These are phyloP conservation scores for Phialocephala subalpina DNA, from an alignment of 2,329 filamentous ascomycete genomes.

Conservation along the genomic window DNA sequence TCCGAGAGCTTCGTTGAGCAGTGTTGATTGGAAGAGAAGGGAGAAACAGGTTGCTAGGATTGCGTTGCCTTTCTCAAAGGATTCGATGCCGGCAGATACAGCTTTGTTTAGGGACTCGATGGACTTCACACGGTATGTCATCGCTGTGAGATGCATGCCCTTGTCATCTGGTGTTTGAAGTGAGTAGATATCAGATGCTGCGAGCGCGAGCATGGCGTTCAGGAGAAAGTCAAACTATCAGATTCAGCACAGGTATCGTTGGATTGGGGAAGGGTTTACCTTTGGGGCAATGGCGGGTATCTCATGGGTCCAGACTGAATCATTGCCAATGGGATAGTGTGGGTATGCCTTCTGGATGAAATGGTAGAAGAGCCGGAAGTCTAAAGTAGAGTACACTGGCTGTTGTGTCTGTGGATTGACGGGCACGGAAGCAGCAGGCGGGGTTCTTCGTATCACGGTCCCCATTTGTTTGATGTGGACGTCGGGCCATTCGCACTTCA, in stretches of 20 bases:
- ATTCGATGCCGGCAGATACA: slow-evolving; percentile 47
- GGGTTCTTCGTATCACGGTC: slow-evolving; percentile 28
- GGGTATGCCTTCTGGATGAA: slow-evolving; percentile 69
- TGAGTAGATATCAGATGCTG: slow-evolving; percentile 66
- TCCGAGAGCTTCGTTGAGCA: slow-evolving; percentile 63
- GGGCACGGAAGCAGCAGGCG: slow-evolving; percentile 6
- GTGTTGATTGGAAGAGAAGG: slow-evolving; percentile 65
- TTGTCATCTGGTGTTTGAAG: slow-evolving; percentile 49
- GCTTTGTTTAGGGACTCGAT: slow-evolving; percentile 58
- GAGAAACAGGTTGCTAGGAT: slow-evolving; percentile 67
- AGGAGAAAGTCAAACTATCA: slow-evolving; percentile 71
- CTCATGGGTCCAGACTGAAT: slow-evolving; percentile 72
- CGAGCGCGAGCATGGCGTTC: slow-evolving; percentile 73
- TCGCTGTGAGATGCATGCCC: slow-evolving; percentile 55
- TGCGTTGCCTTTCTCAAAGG: slow-evolving; percentile 64
- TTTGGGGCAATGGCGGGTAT: slow-evolving; percentile 72
- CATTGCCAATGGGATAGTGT: slow-evolving; percentile 70
- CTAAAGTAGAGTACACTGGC: slow-evolving; percentile 65
- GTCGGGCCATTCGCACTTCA: slow-evolving; percentile 70
- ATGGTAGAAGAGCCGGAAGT: slow-evolving; percentile 75
- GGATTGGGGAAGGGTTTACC: slow-evolving; percentile 49
- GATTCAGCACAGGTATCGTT: slow-evolving; percentile 1
- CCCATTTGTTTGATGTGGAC: slow-evolving; percentile 57
- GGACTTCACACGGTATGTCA: slow-evolving; percentile 71
- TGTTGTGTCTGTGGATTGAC: slow-evolving; percentile 47